phyloP scores from a whole-genome alignment of 2,329 filamentous ascomycete genomes.

The Claviceps paspali region DNA sequence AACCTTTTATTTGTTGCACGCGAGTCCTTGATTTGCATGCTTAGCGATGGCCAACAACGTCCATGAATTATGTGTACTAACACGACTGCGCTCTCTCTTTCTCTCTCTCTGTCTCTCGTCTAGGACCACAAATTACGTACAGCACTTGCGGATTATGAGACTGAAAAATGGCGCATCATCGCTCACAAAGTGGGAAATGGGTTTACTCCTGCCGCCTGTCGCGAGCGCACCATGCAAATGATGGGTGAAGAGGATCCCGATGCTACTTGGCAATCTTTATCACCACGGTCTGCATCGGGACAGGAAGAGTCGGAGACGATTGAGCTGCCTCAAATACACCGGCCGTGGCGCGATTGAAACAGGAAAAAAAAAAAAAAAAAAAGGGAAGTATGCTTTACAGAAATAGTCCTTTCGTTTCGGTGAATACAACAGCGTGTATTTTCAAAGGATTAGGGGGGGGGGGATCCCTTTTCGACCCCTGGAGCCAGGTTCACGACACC shows the following conservation, averaged over 20 bases:
- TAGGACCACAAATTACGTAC: slow-evolving; percentile 65
- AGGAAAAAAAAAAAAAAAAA: background rate
- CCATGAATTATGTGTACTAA: background rate
- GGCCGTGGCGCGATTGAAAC: slow-evolving; percentile 8
- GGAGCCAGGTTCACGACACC: no score
- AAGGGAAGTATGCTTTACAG: no score
- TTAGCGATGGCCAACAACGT: no score
- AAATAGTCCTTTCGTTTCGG: no score
- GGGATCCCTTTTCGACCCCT: no score
- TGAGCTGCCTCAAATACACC: slow-evolving; percentile 9
- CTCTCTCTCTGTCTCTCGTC: background rate
- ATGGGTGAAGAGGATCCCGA: slow-evolving; percentile 26
- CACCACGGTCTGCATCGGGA: slow-evolving; percentile 25
- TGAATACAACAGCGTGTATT: no score
- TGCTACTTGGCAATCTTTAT: slow-evolving; percentile 40
- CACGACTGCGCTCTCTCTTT: background rate
- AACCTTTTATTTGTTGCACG: background rate
- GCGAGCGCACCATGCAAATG: slow-evolving; percentile 60
- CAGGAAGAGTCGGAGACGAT: slow-evolving; percentile 8
- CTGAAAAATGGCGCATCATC: slow-evolving; percentile 85
- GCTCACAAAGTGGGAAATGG: slow-evolving; percentile 82
- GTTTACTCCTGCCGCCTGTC: slow-evolving; percentile 75
- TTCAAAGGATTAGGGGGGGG: no score
- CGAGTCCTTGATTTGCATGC: no score
- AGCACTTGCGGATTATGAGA: slow-evolving; percentile 71